These are phyloP conservation scores for Collariella sp. DNA, from an alignment of 495 filamentous ascomycete species.

Conservation along the genomic window DNA sequence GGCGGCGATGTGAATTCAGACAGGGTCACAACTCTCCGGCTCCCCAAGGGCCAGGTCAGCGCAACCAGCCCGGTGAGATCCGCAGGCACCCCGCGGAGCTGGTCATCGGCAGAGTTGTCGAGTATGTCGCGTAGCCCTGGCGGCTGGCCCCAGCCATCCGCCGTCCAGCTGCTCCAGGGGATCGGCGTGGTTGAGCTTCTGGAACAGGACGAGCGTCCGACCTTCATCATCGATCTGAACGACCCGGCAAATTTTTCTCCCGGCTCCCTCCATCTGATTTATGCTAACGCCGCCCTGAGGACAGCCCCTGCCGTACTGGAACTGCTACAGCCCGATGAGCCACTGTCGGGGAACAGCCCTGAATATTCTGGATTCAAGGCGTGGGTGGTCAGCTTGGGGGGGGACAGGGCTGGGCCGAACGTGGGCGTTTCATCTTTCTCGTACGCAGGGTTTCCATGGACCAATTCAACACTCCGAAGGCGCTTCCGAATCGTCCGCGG, in stretches of 20 bases:
- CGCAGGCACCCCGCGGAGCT: slow-evolving; percentile 41
- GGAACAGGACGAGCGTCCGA: slow-evolving; percentile 58
- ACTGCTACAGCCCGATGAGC: slow-evolving; percentile 38
- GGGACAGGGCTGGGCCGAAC: slow-evolving; percentile 30
- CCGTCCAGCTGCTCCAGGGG: slow-evolving; percentile 42
- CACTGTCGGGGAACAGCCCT: slow-evolving; percentile 28
- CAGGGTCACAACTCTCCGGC: slow-evolving; percentile 54
- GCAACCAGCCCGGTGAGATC: slow-evolving; percentile 41
- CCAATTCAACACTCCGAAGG: slow-evolving; percentile 52
- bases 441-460: slow-evolving; percentile 55
- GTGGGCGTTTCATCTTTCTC: slow-evolving; percentile 40
- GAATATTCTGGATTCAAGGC: slow-evolving; percentile 50
- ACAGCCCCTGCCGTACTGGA: slow-evolving; percentile 40
- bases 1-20: slow-evolving; percentile 40
- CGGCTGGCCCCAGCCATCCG: slow-evolving; percentile 28
- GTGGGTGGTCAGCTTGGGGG: slow-evolving; percentile 49
- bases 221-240: slow-evolving; percentile 57
- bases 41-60: slow-evolving; percentile 51
- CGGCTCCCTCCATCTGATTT: slow-evolving; percentile 47
- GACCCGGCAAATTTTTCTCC: slow-evolving; percentile 44
- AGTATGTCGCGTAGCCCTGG: slow-evolving; percentile 37
- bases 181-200: slow-evolving; percentile 57
- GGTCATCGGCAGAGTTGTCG: slow-evolving; percentile 35
- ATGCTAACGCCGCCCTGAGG: slow-evolving; percentile 51
- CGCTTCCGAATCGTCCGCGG: slow-evolving; percentile 55